phyloP scores from a whole-genome alignment of 345 rosid genomes.

The Mangifera indica region DNA sequence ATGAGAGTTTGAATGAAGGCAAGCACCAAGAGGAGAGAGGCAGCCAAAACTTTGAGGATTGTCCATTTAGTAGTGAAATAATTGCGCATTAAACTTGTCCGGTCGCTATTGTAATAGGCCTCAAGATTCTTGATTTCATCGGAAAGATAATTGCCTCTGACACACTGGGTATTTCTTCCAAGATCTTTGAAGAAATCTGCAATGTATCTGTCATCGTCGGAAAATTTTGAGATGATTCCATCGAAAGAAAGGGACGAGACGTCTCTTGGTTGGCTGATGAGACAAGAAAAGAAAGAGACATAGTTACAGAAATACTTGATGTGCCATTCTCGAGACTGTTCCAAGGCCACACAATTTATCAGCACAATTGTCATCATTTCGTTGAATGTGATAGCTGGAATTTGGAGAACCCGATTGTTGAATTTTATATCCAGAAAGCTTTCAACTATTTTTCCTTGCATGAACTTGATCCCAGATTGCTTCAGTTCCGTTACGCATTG shows the following conservation, averaged over 20 bases:
- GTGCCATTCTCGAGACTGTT: neutral
- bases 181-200: slow-evolving; percentile 9
- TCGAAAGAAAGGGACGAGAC: neutral
- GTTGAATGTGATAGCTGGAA: slow-evolving; percentile 14
- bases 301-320: neutral
- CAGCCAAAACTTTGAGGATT: neutral
- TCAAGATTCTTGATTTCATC: slow-evolving; percentile 3
- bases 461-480: slow-evolving; percentile 18
- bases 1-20: slow-evolving; percentile 1
- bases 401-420: slow-evolving; percentile 4
- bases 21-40: slow-evolving; percentile 3
- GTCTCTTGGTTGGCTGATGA: slow-evolving; percentile 16
- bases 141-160: slow-evolving; percentile 7
- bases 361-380: neutral
- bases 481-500: neutral
- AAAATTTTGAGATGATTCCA: slow-evolving; percentile 16
- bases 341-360: neutral
- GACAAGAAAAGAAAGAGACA: slow-evolving; percentile 19
- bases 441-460: neutral
- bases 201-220: slow-evolving; percentile 9
- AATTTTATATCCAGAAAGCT: slow-evolving; percentile 14
- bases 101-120: neutral
- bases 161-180: neutral
- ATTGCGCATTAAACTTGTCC: slow-evolving; percentile 2
- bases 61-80: slow-evolving; percentile 20